These are phyloP conservation scores for Daldinia decipiens DNA, from an alignment of 495 filamentous ascomycete species.

Conservation along the genomic window DNA sequence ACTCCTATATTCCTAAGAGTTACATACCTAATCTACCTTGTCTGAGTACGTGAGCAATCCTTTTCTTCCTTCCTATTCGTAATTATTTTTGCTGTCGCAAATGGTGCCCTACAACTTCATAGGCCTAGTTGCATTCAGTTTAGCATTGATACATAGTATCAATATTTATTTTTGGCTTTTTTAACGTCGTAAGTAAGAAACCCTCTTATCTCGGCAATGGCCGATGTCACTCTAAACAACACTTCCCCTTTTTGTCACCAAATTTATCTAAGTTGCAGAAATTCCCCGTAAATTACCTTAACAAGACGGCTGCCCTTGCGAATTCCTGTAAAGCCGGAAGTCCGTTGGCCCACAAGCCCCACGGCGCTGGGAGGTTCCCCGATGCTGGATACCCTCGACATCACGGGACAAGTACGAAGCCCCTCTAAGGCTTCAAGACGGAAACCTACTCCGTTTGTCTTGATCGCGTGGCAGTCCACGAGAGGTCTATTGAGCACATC, in stretches of 20 bases:
- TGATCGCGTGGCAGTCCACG: slow-evolving; percentile 36
- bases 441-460: slow-evolving; percentile 29
- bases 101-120: not conserved
- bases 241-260: slow-evolving; percentile 10
- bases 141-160: not conserved
- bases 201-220: slow-evolving; percentile 6
- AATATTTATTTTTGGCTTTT: slow-evolving; percentile 4
- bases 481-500: slow-evolving; percentile 26
- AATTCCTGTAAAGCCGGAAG: slow-evolving; percentile 30
- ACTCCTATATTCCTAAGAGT: too few species aligned
- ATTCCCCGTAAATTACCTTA: slow-evolving; percentile 20
- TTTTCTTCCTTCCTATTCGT: slow-evolving; percentile 7
- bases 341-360: slow-evolving; percentile 34
- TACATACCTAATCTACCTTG: too few species aligned
- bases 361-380: slow-evolving; percentile 33
- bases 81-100: slow-evolving; percentile 2
- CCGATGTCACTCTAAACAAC: not conserved
- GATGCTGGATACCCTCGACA: slow-evolving; percentile 36
- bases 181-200: slow-evolving; percentile 3
- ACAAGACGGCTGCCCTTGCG: slow-evolving; percentile 4
- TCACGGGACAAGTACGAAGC: slow-evolving; percentile 33
- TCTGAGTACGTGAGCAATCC: slow-evolving; percentile 4
- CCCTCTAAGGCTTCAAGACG: slow-evolving; percentile 10
- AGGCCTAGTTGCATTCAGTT: not conserved
- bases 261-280: not conserved